Percentiles rank a stretch among this genome's conserved stretches.
Evolutionary conservation across 2,329 filamentous ascomycete species (phyloP).

Genomic region (Venturia aucupariae): DNA sequence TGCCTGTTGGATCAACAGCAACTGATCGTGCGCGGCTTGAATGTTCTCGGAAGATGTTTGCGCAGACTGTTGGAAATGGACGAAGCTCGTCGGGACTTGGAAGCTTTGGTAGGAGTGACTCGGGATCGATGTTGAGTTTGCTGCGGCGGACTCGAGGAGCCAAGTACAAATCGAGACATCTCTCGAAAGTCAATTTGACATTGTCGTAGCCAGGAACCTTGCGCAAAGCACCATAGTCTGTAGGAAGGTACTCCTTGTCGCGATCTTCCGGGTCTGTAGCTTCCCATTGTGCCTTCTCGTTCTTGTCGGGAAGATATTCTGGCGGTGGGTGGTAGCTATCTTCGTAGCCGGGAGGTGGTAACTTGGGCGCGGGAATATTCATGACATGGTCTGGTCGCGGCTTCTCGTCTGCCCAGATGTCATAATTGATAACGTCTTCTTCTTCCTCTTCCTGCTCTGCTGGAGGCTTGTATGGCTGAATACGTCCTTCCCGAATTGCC

Average conservation of each 20-base stretch:
- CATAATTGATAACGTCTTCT: slow-evolving; percentile 64
- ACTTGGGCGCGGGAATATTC: slow-evolving; percentile 90
- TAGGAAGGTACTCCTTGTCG: slow-evolving; percentile 79
- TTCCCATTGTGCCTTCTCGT: slow-evolving; percentile 80
- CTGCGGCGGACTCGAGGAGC: slow-evolving; percentile 87
- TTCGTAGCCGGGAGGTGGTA: slow-evolving; percentile 87
- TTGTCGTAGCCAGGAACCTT: slow-evolving; percentile 85
- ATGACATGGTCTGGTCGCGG: slow-evolving; percentile 76
- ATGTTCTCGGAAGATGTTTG: slow-evolving; percentile 80
- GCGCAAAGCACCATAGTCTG: slow-evolving; percentile 71
- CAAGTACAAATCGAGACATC: slow-evolving; percentile 90
- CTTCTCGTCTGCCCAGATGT: slow-evolving; percentile 91
- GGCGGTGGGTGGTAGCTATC: slow-evolving; percentile 93
- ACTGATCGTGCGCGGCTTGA: slow-evolving; percentile 79
- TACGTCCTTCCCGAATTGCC: slow-evolving; percentile 88
- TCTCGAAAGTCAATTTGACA: slow-evolving; percentile 91
- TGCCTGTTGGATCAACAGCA: slow-evolving; percentile 73
- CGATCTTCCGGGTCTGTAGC: slow-evolving; percentile 80
- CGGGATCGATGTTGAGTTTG: slow-evolving; percentile 92
- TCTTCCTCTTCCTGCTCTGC: slow-evolving; percentile 65
- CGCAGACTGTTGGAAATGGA: slow-evolving; percentile 86
- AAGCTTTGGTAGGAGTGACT: slow-evolving; percentile 83
- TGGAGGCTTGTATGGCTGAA: slow-evolving; percentile 77
- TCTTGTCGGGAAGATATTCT: slow-evolving; percentile 82
- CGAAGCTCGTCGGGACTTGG: slow-evolving; percentile 88